Evolutionary conservation across 371 early-diverging fungal genomes (phyloP).

Genomic region (Apophysomyces trapeziformis): DNA sequence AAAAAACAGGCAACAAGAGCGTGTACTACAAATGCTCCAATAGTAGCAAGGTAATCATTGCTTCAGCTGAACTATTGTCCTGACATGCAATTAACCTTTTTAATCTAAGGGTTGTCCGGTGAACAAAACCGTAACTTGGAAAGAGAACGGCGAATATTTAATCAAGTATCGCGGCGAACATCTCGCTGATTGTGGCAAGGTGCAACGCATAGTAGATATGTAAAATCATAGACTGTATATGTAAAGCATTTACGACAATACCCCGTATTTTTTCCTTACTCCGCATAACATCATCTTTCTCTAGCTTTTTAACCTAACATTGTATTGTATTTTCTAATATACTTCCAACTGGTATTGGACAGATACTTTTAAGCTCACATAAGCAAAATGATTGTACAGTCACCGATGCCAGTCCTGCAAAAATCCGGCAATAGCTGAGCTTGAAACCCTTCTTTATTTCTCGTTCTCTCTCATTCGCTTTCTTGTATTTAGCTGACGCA

Average conservation of each 20-base stretch:
- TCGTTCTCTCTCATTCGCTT: too few relatives aligned
- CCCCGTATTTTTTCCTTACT: not conserved
- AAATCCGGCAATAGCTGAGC: too few relatives aligned
- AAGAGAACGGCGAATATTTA: slow-evolving; percentile 54
- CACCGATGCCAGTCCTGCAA: too few relatives aligned
- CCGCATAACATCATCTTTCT: slow-evolving; percentile 3
- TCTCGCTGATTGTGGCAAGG: slow-evolving; percentile 49
- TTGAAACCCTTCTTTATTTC: too few relatives aligned
- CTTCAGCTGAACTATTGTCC: too few relatives aligned
- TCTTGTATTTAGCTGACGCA: too few relatives aligned
- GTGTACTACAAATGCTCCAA: slow-evolving; percentile 64
- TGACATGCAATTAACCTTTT: not conserved
- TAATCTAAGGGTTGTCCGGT: slow-evolving; percentile 44
- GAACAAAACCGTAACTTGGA: slow-evolving; percentile 62
- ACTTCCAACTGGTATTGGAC: slow-evolving; percentile 9
- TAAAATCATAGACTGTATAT: slow-evolving; percentile 12
- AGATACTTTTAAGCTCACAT: too few relatives aligned
- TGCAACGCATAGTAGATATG: slow-evolving; percentile 32
- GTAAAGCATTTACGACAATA: not conserved
- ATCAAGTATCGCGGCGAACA: slow-evolving; percentile 64
- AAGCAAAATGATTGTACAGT: not conserved
- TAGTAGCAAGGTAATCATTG: slow-evolving; percentile 39
- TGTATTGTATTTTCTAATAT: not conserved
- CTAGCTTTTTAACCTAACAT: not conserved
- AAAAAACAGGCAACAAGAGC: slow-evolving; percentile 65